Base-by-base conservation (phyloP, 805 yeast species). In the Lachancea lanzarotensis region DNA sequence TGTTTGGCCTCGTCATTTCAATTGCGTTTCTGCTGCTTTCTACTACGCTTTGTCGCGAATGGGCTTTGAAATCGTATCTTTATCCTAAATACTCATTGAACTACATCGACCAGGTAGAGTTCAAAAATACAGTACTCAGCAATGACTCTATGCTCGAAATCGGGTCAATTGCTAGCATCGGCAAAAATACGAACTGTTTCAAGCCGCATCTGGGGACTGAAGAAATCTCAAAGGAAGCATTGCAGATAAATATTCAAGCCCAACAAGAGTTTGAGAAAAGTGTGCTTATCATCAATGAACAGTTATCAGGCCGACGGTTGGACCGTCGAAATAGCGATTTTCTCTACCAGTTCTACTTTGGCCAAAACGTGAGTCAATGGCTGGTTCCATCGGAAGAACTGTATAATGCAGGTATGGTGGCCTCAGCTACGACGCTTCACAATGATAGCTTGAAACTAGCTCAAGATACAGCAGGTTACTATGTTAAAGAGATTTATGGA, bases 321-420 rank as follows among this genome's bases (percentile, higher is more conserved):
- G 25, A 1, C 33, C 49, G 16, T 58, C 53, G 38, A 38, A 46
- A 2, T 57, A 68, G 31, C 74, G 71, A n/a, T 79, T 75, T 56
- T 79, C 82, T 81, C 71, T 76, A 73, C 50, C 72, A 69, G 3
- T 71, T 70, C 43, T 77, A 82, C 53, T 70, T 65, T 47, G 76
- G 74, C 5, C 71, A 68, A 46, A 67, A 69, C 37, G 56, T 79
- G 32, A 62, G 69, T 12, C 84, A 79, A 55, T 75, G 8, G 4
- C 25, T 22, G n/a, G n/a, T n/a, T 22, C 8, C 25, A 22, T 22
- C 25, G 8, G 25, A 22, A 22, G 8, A 6, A 22, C 8, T 8
- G 25, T 22, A 22, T 22, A 22, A 6, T 22, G 25, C 25, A 6
- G 25, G 25, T 19, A 48, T 55, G 13, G 69, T 73, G 42, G 68